A percentile compares a stretch with the other conserved stretches of the same genome.
phyloP scores from a whole-genome alignment of 2,329 filamentous ascomycete genomes.

The Penicillium sp. region DNA sequence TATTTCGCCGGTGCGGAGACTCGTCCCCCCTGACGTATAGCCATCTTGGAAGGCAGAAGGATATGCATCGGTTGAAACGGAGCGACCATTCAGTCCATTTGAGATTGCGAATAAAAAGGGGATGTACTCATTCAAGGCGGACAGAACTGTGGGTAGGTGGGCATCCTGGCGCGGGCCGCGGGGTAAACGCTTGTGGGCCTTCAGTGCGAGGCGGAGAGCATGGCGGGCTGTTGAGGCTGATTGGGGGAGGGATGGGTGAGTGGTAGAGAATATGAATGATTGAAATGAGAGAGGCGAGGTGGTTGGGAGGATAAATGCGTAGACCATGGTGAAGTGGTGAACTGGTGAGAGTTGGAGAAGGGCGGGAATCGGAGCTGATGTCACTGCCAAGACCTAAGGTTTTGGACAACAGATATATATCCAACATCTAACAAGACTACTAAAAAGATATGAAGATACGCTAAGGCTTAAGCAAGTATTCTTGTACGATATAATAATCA shows the following conservation, averaged over 20 bases:
- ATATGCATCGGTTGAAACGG: not conserved
- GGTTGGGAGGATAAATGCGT: slow-evolving; percentile 82
- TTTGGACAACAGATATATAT: not conserved
- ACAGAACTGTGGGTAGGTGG: slow-evolving; percentile 68
- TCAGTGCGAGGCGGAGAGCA: slow-evolving; percentile 77
- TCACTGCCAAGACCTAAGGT: slow-evolving; percentile 5
- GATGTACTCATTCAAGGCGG: slow-evolving; percentile 72
- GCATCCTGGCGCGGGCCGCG: slow-evolving; percentile 64
- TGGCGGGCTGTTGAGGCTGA: slow-evolving; percentile 79
- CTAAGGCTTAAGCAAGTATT: not conserved
- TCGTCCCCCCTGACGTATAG: not conserved
- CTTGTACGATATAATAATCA: not conserved
- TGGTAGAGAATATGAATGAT: slow-evolving; percentile 70
- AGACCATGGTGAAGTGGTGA: slow-evolving; percentile 66
- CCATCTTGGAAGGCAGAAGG: not conserved
- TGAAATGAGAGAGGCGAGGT: slow-evolving; percentile 85
- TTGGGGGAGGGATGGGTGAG: slow-evolving; percentile 85
- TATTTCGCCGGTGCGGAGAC: slow-evolving; percentile 53
- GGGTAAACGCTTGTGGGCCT: slow-evolving; percentile 84
- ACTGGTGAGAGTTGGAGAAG: slow-evolving; percentile 16
- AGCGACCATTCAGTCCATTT: slow-evolving; percentile 59
- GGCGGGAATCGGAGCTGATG: slow-evolving; percentile 3
- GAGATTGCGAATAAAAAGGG: slow-evolving; percentile 81
- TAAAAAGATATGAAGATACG: not conserved
- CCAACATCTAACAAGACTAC: not conserved